Evolutionary conservation across 2,329 filamentous ascomycete genomes (phyloP), one percentile per base, ranked within the genome.

Genomic region (Fusarium solani-melongenae): DNA sequence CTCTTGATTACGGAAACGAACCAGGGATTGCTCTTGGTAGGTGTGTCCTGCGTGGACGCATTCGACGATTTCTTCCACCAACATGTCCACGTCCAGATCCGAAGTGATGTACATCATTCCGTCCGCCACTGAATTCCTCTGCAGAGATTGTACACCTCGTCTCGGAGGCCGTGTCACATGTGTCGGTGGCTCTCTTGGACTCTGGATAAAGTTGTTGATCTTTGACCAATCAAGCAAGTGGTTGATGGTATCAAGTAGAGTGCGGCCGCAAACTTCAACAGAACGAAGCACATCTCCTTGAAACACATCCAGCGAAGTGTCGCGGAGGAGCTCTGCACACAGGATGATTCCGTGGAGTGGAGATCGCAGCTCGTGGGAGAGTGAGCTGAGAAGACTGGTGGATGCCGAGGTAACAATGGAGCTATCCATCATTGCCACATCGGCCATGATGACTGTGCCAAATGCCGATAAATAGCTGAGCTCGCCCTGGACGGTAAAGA

Each of bases 321-420:
- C 88, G 7, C 85, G 83, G 1, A 91, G 75, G 7, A 90, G 80
- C 70, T 90, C 88, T 0, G 85, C 83, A 65, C 83, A 88, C 0
- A 88, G 86, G 0, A 92, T 79, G 34, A 92, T 86, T 2, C 90
- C 90, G 65, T 92, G 90, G 2, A 92, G 81, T 0, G 90, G 90
- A 6, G 87, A 90, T 9, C 90, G 84, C 11, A 92, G 82, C 74
- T 92, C 90, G 73, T 92, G 90, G 3, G 87, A 90, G 12, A 92
- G 86, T 4, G 87, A 90, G 3, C 88, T 87, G 15, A 92, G 86
- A 51, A 90, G 87, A 65, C 90, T 88, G 1, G 86, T 86, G 76
- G 38, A 90, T 34, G 88, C 86, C 64, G 82, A 84, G 36, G 84
- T 83, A 0, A 82, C 82, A 12, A 80, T 74, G 10, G 78, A 3